Conservation (phyloP, 23 red algal species). For the Agarophyton chilense region DNA sequence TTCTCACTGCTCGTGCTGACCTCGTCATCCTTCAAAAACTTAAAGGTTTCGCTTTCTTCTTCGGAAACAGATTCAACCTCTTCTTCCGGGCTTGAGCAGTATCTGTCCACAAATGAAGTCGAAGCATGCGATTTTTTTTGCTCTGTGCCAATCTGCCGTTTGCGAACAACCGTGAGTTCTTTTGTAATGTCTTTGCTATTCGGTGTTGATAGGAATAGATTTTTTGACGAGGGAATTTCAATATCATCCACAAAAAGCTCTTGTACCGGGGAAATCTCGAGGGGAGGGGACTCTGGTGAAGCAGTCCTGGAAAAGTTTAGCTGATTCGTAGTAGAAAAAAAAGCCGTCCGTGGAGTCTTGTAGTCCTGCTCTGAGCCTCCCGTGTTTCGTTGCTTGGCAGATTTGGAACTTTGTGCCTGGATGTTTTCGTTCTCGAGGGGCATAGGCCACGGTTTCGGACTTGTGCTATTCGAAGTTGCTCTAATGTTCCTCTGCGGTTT, state of each 20-base stretch:
- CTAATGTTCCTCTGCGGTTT: neutral
- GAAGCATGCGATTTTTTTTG: neutral
- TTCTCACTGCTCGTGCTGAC: neutral
- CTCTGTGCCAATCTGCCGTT: too few relatives aligned
- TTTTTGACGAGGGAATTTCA: neutral
- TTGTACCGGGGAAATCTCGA: conserved; percentile 7
- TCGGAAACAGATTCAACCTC: neutral
- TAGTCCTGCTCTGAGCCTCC: neutral
- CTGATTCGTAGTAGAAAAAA: neutral
- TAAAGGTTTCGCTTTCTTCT: neutral
- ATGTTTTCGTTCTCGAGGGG: neutral
- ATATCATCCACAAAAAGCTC: neutral
- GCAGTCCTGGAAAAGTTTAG: neutral
- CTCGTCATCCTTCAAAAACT: conserved; percentile 3
- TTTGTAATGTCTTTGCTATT: neutral
- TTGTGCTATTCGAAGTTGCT: neutral
- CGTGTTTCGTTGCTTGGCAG: neutral
- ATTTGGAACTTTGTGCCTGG: neutral
- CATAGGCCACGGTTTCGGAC: conserved; percentile 24
- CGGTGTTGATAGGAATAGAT: neutral
- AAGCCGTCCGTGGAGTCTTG: conserved; percentile 9
- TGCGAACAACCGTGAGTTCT: neutral
- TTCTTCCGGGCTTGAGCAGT: neutral
- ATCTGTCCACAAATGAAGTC: neutral
- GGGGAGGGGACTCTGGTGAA: neutral